phyloP scores from a whole-genome alignment of 305 asterid species.

The Fraxinus latifolia region DNA sequence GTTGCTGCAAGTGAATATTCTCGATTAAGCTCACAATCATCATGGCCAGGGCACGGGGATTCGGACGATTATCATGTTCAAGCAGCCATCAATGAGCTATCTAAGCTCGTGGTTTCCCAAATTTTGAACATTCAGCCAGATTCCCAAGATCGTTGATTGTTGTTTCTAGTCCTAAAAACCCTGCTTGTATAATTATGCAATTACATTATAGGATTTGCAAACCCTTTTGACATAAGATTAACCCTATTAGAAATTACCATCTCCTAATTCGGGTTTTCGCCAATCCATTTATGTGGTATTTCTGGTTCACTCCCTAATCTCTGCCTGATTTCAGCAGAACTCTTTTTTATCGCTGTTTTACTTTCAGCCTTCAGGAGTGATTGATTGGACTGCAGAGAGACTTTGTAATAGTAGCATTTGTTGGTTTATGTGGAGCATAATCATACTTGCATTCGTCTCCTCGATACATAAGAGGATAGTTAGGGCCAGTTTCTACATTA shows the following conservation, averaged over 20 bases:
- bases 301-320: neutral
- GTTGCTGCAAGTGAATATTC: conserved; percentile 65
- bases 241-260: neutral
- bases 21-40: conserved; percentile 39
- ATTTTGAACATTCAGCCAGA: conserved; percentile 58
- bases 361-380: neutral
- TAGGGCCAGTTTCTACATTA: neutral
- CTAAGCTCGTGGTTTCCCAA: conserved; percentile 65
- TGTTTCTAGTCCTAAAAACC: neutral
- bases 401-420: neutral
- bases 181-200: neutral
- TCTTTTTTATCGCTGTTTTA: neutral
- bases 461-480: neutral
- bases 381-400: neutral
- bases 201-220: neutral
- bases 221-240: neutral
- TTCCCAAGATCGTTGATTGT: conserved; percentile 34
- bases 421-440: neutral
- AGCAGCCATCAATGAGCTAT: conserved; percentile 63
- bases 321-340: neutral
- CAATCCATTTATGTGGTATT: neutral
- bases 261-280: neutral
- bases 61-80: conserved; percentile 60
- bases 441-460: neutral
- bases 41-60: conserved; percentile 36